These are phyloP conservation scores for Xylariaceae sp. DNA, from an alignment of 2,329 filamentous ascomycete species.

Conservation along the genomic window DNA sequence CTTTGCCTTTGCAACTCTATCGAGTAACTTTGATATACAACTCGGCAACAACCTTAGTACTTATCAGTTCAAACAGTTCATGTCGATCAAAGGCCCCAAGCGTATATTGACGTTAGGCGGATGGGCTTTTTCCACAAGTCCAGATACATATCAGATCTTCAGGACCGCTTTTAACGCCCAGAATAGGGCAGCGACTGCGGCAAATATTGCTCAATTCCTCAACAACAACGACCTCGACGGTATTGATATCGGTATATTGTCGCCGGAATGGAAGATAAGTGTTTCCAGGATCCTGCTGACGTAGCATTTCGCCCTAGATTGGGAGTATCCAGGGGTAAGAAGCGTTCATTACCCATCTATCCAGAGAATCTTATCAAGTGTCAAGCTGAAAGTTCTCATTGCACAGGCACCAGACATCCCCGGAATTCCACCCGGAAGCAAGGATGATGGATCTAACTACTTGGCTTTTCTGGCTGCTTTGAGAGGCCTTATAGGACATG, in stretches of 20 bases:
- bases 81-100: slow-evolving; percentile 13
- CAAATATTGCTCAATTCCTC: slow-evolving; percentile 26
- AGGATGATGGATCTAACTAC: slow-evolving; percentile 32
- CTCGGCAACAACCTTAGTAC: slow-evolving; percentile 13
- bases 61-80: slow-evolving; percentile 21
- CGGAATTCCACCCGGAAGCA: slow-evolving; percentile 25
- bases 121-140: slow-evolving; percentile 18
- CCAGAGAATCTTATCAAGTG: neutral
- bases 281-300: too few species aligned
- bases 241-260: slow-evolving; percentile 32
- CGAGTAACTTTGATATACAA: slow-evolving; percentile 3
- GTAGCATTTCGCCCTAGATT: too few species aligned
- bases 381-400: neutral
- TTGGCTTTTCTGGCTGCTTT: slow-evolving; percentile 30
- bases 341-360: neutral
- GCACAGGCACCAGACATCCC: slow-evolving; percentile 17
- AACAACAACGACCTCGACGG: slow-evolving; percentile 28
- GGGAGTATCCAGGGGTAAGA: slow-evolving; percentile 34
- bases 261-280: too few species aligned
- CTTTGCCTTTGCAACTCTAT: slow-evolving; percentile 16
- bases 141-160: slow-evolving; percentile 19
- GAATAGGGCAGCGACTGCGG: slow-evolving; percentile 14
- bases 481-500: slow-evolving; percentile 13
- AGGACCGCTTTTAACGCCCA: slow-evolving; percentile 8
- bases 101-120: slow-evolving; percentile 21